Percentiles rank a stretch among this genome's conserved stretches.
Evolutionary conservation across 2,329 filamentous ascomycete species (phyloP).

Genomic region (Aspergillus intermedius): DNA sequence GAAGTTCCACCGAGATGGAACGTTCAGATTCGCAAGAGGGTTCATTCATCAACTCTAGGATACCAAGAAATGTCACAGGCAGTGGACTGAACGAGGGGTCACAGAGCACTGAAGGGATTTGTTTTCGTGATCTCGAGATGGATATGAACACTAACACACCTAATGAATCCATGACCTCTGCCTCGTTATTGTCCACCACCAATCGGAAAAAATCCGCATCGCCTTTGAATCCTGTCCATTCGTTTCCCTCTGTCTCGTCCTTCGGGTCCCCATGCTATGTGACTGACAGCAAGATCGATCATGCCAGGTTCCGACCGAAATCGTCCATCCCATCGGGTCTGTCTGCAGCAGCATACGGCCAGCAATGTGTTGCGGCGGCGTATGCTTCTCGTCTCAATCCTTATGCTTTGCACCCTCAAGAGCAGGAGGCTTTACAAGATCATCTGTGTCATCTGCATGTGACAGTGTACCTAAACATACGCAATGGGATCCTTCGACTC

Average conservation of each 20-base stretch:
- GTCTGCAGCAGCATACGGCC: slow-evolving; percentile 70
- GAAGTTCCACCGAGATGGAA: slow-evolving; percentile 1
- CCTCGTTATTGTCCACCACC: slow-evolving; percentile 18
- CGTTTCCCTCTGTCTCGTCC: slow-evolving; percentile 9
- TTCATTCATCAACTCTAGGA: slow-evolving; percentile 3
- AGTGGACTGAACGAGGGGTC: slow-evolving; percentile 7
- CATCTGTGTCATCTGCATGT: slow-evolving; percentile 84
- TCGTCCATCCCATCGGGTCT: slow-evolving; percentile 77
- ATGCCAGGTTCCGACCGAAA: slow-evolving; percentile 58
- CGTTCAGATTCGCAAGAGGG: background rate
- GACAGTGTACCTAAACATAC: slow-evolving; percentile 90
- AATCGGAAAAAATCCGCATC: slow-evolving; percentile 20
- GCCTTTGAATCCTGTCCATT: slow-evolving; percentile 16
- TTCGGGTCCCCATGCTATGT: slow-evolving; percentile 10
- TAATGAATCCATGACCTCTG: slow-evolving; percentile 20
- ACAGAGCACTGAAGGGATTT: slow-evolving; percentile 8
- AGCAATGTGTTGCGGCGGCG: slow-evolving; percentile 82
- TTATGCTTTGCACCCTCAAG: slow-evolving; percentile 76
- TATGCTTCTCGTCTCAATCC: slow-evolving; percentile 85
- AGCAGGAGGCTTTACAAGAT: slow-evolving; percentile 72
- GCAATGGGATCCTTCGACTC: slow-evolving; percentile 84
- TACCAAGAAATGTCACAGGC: slow-evolving; percentile 1
- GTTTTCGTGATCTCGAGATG: slow-evolving; percentile 10
- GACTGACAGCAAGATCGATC: slow-evolving; percentile 22
- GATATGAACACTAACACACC: slow-evolving; percentile 18